These are phyloP conservation scores for Marchantia polymorpha DNA, from an alignment of 225 moss, liverwort and hornwort species.

Conservation along the genomic window DNA sequence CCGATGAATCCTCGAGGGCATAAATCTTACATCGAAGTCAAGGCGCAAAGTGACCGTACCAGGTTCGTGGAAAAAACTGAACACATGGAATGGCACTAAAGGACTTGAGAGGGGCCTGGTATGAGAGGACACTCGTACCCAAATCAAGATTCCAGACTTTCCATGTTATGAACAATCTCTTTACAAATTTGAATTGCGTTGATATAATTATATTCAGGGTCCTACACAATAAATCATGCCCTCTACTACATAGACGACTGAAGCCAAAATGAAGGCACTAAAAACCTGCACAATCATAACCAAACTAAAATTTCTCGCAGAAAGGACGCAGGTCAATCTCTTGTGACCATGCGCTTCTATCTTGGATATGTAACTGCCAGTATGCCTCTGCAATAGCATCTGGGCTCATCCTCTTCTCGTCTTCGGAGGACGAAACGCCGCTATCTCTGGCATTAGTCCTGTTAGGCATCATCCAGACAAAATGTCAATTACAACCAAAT, in stretches of 20 bases:
- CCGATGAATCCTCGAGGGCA: too few relatives aligned
- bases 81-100: too few relatives aligned
- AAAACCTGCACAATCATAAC: neutral
- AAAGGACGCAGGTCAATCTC: slow-evolving; percentile 75
- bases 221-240: slow-evolving; percentile 7
- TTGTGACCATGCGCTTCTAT: slow-evolving; percentile 69
- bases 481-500: neutral
- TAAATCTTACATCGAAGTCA: too few relatives aligned
- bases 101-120: too few relatives aligned
- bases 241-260: neutral
- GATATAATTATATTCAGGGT: neutral
- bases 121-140: too few relatives aligned
- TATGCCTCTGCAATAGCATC: slow-evolving; percentile 75
- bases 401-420: slow-evolving; percentile 49
- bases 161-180: neutral
- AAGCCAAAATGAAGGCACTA: slow-evolving; percentile 12
- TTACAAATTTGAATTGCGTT: neutral
- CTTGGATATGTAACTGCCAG: slow-evolving; percentile 72
- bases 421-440: slow-evolving; percentile 25
- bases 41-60: too few relatives aligned
- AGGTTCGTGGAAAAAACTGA: too few relatives aligned
- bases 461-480: neutral
- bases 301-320: slow-evolving; percentile 60
- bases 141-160: too few relatives aligned
- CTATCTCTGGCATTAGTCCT: slow-evolving; percentile 20